Evolutionary conservation across 768 basidiomycete genomes (phyloP), one percentile per base, ranked within the genome.

Genomic region (Leccinum uliginosum): DNA sequence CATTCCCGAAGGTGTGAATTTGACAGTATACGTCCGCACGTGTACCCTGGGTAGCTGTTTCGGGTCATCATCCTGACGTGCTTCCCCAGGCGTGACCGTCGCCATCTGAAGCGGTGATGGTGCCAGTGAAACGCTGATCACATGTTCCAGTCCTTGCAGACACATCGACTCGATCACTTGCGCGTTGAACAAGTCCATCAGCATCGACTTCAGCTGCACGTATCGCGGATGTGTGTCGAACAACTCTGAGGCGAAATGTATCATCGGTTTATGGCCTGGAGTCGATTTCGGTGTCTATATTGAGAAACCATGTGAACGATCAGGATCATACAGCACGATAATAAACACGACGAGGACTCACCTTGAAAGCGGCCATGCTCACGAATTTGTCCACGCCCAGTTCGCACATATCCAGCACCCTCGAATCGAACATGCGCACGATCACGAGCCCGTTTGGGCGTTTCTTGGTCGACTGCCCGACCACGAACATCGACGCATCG

Each of bases 181-280:
- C 35, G 86, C 90, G 70, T 91, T 91, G 81, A 96, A 98, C 60
- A 99, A 83, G 66, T 87, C 85, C 65, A 98, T 79, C 10, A 98
- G 81, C 67, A 96, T 78, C 1, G 92, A 95, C 76, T 97, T 98
- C 62, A 98, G 79, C 67, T 95, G 94, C 7, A 86, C 76, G 71
- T 90, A 95, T 11, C 93, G 87, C 1, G 96, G 93, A 71, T 98
- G 93, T 1, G 91, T 86, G 64, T 96, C 93, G 72, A 98, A 99
- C 10, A 98, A 80, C 59, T 93, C 91, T 1, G 93, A 95, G 14
- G 93, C 91, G 68, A 99, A 99, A 68, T 96, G 93, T 80, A 99
- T 86, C 62, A 98, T 74, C 47, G 97, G 96, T 64, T 91, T 87
- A 64, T 93, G 85, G 10, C 94, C 96, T 23, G 89, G 84, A 4